Evolutionary conservation across 1,284 basidiomycete genomes (phyloP), one percentile per base, ranked within the genome.

Genomic region (Wolfiporia cocos): DNA sequence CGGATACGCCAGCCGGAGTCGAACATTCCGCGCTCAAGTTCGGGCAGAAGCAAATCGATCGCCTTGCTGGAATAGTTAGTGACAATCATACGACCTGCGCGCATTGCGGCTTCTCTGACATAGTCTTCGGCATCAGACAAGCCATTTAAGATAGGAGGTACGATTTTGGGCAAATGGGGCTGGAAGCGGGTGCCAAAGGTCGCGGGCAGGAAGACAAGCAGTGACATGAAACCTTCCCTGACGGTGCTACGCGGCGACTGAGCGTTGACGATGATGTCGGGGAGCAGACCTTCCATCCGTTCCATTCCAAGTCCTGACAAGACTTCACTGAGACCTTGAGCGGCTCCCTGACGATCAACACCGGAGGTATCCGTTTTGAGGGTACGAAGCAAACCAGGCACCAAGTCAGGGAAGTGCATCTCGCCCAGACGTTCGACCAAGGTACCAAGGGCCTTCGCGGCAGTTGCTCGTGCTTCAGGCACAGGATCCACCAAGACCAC

Each of bases 81-180:
- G 49, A 99, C 92, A 54, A 99, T 88, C 94, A 99, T 99, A 52
- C 95, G 79, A 49, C 95, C 95, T n/a, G 96, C 95, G 29, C 92
- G 81, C 94, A 99, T 97, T 4, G 95, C 94, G 12, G 95, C 94
- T 50, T 97, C 92, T 34, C 93, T 77, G 5, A 94, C 91, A 56
- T 87, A 92, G 68, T 99, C 96, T 53, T 95, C 93, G 4, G 84
- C 74, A 62, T 99, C 96, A 0, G 95, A 89, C 31, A 99, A 70
- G 55, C 96, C 96, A 44, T 81, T 82, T 37, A 99, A 74, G 55
- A 99, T 96, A 0, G 95, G 96, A 7, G 86, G 73, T 39, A 99
- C 91, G 58, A 99, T 96, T 61, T 93, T 90, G 5, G 91, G 88
- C 14, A 99, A 71, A 64, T 99, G 94, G 3, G 94, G 95, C 47